A percentile compares a stretch with the other conserved stretches of the same genome.
phyloP scores from a whole-genome alignment of 176 grass and related monocot species.

The Lolium perenne region DNA sequence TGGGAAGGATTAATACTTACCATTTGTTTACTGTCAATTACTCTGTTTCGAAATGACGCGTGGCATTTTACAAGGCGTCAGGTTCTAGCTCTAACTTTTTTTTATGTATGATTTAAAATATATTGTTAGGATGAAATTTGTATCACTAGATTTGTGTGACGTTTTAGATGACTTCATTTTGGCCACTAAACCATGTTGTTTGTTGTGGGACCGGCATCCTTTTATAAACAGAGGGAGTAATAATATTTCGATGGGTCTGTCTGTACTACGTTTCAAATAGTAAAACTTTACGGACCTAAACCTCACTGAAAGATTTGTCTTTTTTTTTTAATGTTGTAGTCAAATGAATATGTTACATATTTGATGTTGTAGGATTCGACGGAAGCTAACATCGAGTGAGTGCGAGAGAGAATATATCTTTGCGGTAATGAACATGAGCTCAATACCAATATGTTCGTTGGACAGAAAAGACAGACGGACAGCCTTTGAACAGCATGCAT shows the following conservation, averaged over 20 bases:
- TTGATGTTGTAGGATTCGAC: neutral
- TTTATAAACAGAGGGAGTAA: too few species aligned
- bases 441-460: neutral
- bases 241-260: neutral
- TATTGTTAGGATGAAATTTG: neutral
- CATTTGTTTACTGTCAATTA: neutral
- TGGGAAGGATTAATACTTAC: neutral
- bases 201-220: neutral
- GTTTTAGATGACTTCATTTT: neutral
- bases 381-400: neutral
- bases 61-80: neutral
- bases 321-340: neutral
- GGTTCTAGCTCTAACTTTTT: neutral
- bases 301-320: neutral
- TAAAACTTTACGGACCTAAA: neutral
- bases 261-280: neutral
- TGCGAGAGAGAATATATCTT: neutral
- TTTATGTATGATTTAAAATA: neutral
- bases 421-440: slow-evolving; percentile 8
- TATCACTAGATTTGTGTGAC: neutral
- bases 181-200: neutral
- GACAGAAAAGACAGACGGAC: slow-evolving; percentile 21
- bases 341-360: neutral
- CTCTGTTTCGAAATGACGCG: neutral
- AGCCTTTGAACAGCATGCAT: neutral